Conservation (phyloP, 768 basidiomycete species). For the Psilocybe subaeruginosa region DNA sequence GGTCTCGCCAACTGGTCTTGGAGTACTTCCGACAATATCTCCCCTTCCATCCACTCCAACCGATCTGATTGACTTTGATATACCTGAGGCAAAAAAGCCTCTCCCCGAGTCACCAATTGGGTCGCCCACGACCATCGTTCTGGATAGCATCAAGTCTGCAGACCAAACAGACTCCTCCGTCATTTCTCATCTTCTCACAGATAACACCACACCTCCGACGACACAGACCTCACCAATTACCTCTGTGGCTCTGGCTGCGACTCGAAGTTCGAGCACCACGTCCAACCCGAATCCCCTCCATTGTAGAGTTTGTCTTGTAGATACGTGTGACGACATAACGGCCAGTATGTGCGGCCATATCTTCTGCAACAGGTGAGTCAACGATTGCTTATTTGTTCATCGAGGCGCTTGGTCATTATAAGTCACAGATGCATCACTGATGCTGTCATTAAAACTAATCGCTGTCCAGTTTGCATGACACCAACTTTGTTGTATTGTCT, state of each 20-base stretch:
- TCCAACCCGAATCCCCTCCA: slow-evolving; percentile 34
- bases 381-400: neutral
- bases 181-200: too few relatives aligned
- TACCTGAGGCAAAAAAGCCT: slow-evolving; percentile 31
- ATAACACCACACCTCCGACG: neutral
- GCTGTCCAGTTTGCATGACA: slow-evolving; percentile 55
- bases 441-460: slow-evolving; percentile 44
- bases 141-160: neutral
- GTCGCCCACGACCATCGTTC: neutral
- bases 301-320: slow-evolving; percentile 51
- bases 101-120: slow-evolving; percentile 31
- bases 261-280: slow-evolving; percentile 6
- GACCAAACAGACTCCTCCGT: neutral
- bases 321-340: slow-evolving; percentile 55
- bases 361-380: slow-evolving; percentile 54
- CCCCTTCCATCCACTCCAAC: slow-evolving; percentile 35
- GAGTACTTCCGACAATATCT: slow-evolving; percentile 33
- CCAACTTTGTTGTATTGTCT: slow-evolving; percentile 58
- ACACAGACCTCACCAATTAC: slow-evolving; percentile 3
- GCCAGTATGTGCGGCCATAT: slow-evolving; percentile 67
- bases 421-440: slow-evolving; percentile 53
- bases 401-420: neutral
- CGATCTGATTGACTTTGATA: slow-evolving; percentile 28
- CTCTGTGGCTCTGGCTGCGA: slow-evolving; percentile 8
- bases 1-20: slow-evolving; percentile 36